These are phyloP conservation scores for Microcyclosporella mali DNA, from an alignment of 2,329 filamentous ascomycete species.

Conservation along the genomic window DNA sequence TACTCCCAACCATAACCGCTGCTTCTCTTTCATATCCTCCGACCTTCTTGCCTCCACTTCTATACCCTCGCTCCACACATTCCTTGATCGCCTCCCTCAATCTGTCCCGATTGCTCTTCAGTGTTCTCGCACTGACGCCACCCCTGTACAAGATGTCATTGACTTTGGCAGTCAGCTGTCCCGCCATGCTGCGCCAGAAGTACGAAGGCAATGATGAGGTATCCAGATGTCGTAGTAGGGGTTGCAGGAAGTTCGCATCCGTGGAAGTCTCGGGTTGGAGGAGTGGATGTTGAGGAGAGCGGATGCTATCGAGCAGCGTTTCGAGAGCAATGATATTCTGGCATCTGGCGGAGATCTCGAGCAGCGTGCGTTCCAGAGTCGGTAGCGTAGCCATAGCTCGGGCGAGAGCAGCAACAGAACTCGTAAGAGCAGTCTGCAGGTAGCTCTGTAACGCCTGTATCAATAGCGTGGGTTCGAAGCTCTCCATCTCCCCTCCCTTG, in stretches of 20 bases:
- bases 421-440: constrained; percentile 72
- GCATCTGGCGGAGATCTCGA: constrained; percentile 75
- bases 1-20: constrained; percentile 86
- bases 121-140: constrained; percentile 73
- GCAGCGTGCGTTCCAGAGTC: constrained; percentile 70
- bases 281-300: constrained; percentile 63
- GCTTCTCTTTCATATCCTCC: constrained; percentile 81
- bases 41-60: constrained; percentile 33
- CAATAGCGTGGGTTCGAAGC: constrained; percentile 62
- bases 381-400: constrained; percentile 74
- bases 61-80: constrained; percentile 67
- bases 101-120: constrained; percentile 66
- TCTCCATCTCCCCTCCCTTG: constrained; percentile 23
- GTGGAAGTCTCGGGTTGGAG: constrained; percentile 33
- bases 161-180: constrained; percentile 67
- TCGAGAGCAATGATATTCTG: constrained; percentile 90
- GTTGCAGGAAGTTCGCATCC: constrained; percentile 57
- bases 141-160: constrained; percentile 79
- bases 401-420: constrained; percentile 67
- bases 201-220: constrained; percentile 81
- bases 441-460: constrained; percentile 74
- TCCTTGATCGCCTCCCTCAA: constrained; percentile 74
- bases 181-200: constrained; percentile 87
- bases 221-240: constrained; percentile 66
- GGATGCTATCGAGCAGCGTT: constrained; percentile 63